Evolutionary conservation across 2,329 filamentous ascomycete genomes (phyloP), one percentile per base, ranked within the genome.

Genomic region (Lachnellula suecica): DNA sequence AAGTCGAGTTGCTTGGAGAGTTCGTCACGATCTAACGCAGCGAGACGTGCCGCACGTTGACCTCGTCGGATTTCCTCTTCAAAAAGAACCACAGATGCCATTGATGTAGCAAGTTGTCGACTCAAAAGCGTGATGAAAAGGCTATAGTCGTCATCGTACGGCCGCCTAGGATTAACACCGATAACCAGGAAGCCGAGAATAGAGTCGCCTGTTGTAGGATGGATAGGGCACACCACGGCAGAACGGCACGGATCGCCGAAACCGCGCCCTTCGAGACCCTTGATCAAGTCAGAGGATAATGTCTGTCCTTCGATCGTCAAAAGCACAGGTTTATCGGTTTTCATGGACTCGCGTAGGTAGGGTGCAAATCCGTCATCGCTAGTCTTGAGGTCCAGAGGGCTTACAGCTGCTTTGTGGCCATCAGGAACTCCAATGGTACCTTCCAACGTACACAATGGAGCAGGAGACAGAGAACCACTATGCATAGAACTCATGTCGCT

Each of bases 51-150:
- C 1, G 88, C 89, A 60, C 78, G 79, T 68, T 91, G 85, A 1
- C 88, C 87, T 54, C 88, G 79, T 53, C 81, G 81, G 58, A 93
- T 91, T 66, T 94, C 89, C 59, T 93, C 89, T 66, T 93, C 89
- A 52, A 92, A 92, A 2, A 94, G 70, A 0, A 92, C 87, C 0
- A 92, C 89, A 0, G 88, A 92, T 1, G 89, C 89, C 67, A 93
- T 79, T 0, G 88, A 91, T 0, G 89, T 93, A 8, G 86, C 88
- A 8, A 93, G 74, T 65, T 93, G 89, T 20, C 88, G 80, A 43
- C 84, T 86, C 4, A 93, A 71, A 1, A 93, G 76, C 60, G 88
- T 84, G 34, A 93, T 77, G 62, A 93, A 94, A 0, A 93, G 74
- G 56, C 83, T 82, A 63, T 93, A 94, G 59, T 93, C 89, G 34